Evolutionary conservation across 352 stramenopile species (phyloP).

Genomic region (Pythium brachiatum): DNA sequence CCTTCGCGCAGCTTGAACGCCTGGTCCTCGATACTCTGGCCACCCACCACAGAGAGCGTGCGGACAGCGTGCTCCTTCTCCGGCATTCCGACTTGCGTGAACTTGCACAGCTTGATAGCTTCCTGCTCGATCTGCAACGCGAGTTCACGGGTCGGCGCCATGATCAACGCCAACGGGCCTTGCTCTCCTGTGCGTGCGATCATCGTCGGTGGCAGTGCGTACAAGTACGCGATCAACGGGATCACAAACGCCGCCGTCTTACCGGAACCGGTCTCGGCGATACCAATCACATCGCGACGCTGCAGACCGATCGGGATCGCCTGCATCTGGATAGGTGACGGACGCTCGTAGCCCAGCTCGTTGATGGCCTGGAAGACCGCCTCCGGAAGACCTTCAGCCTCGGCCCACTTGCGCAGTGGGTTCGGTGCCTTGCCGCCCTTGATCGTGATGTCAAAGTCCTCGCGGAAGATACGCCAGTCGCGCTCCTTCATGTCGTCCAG

Average conservation of each 20-base stretch:
- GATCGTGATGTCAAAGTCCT: slow-evolving; percentile 99
- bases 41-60: slow-evolving; percentile 90
- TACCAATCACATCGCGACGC: slow-evolving; percentile 97
- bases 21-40: slow-evolving; percentile 96
- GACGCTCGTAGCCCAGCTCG: slow-evolving; percentile 93
- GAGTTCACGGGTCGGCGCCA: slow-evolving; percentile 98
- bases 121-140: slow-evolving; percentile 98
- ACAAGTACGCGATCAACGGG: slow-evolving; percentile 95
- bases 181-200: slow-evolving; percentile 90
- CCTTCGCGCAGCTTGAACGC: slow-evolving; percentile 94
- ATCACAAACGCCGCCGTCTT: slow-evolving; percentile 99
- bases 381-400: slow-evolving; percentile 61
- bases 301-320: slow-evolving; percentile 96
- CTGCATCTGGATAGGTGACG: slow-evolving; percentile 98
- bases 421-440: slow-evolving; percentile 86
- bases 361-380: slow-evolving; percentile 89
- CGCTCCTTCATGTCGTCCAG: slow-evolving; percentile 94
- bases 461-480: slow-evolving; percentile 99
- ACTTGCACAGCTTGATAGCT: slow-evolving; percentile 90
- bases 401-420: slow-evolving; percentile 92
- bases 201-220: slow-evolving; percentile 85
- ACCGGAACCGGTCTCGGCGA: slow-evolving; percentile 98
- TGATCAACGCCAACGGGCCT: slow-evolving; percentile 96
- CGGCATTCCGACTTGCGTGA: slow-evolving; percentile 65
- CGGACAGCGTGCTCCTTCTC: slow-evolving; percentile 69